Percentiles rank a stretch among this genome's conserved stretches.
Conservation (phyloP, 495 filamentous ascomycete species). For the Delitschia confertaspora region DNA sequence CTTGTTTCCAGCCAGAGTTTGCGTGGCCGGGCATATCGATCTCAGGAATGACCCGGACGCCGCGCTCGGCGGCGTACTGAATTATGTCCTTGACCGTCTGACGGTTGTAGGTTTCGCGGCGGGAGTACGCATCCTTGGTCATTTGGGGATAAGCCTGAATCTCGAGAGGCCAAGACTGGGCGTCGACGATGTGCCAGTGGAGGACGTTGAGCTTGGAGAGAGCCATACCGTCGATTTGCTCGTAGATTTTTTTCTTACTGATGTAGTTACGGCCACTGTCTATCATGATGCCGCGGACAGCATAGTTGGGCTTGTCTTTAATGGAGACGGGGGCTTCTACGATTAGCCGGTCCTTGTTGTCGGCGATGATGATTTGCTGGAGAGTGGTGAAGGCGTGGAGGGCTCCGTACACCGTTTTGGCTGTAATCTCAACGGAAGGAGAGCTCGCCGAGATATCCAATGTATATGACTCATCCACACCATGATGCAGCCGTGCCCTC, state of each 20-base stretch:
- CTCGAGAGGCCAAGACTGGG: slow-evolving; percentile 44
- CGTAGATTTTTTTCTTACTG: slow-evolving; percentile 42
- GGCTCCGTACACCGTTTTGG: slow-evolving; percentile 47
- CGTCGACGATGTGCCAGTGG: slow-evolving; percentile 50
- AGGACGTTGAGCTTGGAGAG: slow-evolving; percentile 53
- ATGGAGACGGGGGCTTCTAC: slow-evolving; percentile 35
- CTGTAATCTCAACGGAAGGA: slow-evolving; percentile 38
- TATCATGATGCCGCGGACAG: slow-evolving; percentile 45
- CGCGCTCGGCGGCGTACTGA: slow-evolving; percentile 41
- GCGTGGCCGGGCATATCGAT: slow-evolving; percentile 51
- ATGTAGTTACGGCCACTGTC: slow-evolving; percentile 55
- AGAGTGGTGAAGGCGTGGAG: slow-evolving; percentile 53
- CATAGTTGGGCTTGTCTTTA: slow-evolving; percentile 41
- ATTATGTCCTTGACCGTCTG: slow-evolving; percentile 42
- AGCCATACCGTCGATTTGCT: slow-evolving; percentile 47
- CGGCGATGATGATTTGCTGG: slow-evolving; percentile 39
- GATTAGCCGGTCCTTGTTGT: slow-evolving; percentile 35
- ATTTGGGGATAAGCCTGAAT: slow-evolving; percentile 45
- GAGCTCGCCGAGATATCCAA: slow-evolving; percentile 37
- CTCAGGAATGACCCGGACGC: slow-evolving; percentile 48
- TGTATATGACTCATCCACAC: slow-evolving; percentile 52
- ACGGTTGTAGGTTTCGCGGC: slow-evolving; percentile 40
- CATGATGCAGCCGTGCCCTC: slow-evolving; percentile 42
- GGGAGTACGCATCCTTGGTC: slow-evolving; percentile 47
- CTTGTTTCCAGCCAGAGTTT: slow-evolving; percentile 47